These are phyloP conservation scores for Mycogone perniciosa DNA, from an alignment of 2,329 filamentous ascomycete genomes.

Conservation along the genomic window DNA sequence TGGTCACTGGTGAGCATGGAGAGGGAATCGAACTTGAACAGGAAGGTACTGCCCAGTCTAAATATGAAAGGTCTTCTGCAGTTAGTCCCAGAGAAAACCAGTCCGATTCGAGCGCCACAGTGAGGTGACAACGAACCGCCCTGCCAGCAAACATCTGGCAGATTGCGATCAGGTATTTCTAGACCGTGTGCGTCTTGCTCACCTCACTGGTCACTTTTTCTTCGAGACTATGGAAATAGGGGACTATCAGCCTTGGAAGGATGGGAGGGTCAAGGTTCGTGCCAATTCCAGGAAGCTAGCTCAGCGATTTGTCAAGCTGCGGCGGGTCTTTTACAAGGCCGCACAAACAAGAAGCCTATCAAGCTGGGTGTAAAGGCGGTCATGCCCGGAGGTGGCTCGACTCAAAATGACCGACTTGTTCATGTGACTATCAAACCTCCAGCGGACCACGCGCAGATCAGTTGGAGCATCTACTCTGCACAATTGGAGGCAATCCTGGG, in stretches of 20 bases:
- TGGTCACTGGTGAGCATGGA: neutral
- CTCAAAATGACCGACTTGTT: neutral
- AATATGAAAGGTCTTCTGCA: too few species aligned
- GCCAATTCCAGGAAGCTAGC: constrained; percentile 4
- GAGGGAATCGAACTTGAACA: neutral
- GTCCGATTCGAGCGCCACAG: neutral
- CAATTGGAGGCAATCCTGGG: constrained; percentile 17
- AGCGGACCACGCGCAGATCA: neutral
- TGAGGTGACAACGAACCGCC: neutral
- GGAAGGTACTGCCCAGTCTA: too few species aligned
- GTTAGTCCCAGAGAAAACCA: too few species aligned
- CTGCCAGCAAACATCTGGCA: neutral
- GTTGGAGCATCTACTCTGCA: constrained; percentile 14
- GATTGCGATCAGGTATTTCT: neutral
- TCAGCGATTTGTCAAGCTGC: constrained; percentile 8
- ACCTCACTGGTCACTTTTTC: constrained; percentile 7
- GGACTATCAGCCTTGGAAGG: constrained; percentile 11
- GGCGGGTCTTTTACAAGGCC: neutral
- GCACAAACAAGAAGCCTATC: neutral
- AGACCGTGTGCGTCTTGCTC: constrained; percentile 9
- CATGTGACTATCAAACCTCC: neutral
- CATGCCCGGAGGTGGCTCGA: neutral
- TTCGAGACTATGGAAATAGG: neutral
- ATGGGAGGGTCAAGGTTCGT: constrained; percentile 12
- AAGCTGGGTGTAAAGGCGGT: neutral